Percentiles rank a stretch among this genome's conserved stretches.
phyloP scores from a whole-genome alignment of 441 rosid genomes.

The Erodium trifolium region DNA sequence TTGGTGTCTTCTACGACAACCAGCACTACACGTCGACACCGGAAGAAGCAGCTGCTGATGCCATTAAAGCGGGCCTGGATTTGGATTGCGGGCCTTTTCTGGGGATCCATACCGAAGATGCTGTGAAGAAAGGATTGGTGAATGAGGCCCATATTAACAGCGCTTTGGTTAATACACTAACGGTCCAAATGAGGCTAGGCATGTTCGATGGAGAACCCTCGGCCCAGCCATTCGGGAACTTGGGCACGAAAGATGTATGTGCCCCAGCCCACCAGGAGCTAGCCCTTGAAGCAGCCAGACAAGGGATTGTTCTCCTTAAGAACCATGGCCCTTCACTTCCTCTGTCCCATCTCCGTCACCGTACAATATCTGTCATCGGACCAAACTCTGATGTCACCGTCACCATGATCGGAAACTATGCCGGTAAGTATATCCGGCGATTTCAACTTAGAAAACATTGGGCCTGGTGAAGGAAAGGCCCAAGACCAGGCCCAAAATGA shows the following conservation, averaged over 20 bases:
- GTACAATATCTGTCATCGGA: slow-evolving; percentile 59
- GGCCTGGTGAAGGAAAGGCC: no score
- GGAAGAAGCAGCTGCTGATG: slow-evolving; percentile 77
- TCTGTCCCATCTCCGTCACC: slow-evolving; percentile 45
- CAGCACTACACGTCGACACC: slow-evolving; percentile 81
- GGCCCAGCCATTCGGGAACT: slow-evolving; percentile 44
- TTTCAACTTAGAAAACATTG: no score
- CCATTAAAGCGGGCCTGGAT: slow-evolving; percentile 85
- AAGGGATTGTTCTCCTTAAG: slow-evolving; percentile 82
- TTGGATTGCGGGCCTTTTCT: slow-evolving; percentile 76
- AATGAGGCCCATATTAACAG: slow-evolving; percentile 47
- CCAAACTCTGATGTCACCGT: slow-evolving; percentile 64
- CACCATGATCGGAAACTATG: slow-evolving; percentile 91
- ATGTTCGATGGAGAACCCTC: slow-evolving; percentile 76
- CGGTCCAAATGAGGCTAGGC: slow-evolving; percentile 86
- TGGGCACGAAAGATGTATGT: slow-evolving; percentile 66
- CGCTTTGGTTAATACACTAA: slow-evolving; percentile 48
- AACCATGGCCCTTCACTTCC: slow-evolving; percentile 55
- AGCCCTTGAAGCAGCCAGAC: slow-evolving; percentile 86
- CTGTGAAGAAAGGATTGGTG: slow-evolving; percentile 39
- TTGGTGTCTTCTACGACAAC: slow-evolving; percentile 53
- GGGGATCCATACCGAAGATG: slow-evolving; percentile 35
- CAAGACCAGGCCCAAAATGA: neutral
- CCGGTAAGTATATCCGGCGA: slow-evolving; percentile 43
- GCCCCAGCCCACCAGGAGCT: slow-evolving; percentile 66